These are phyloP conservation scores for Staphylotrichum longicolle DNA, from an alignment of 495 filamentous ascomycete species.

Conservation along the genomic window DNA sequence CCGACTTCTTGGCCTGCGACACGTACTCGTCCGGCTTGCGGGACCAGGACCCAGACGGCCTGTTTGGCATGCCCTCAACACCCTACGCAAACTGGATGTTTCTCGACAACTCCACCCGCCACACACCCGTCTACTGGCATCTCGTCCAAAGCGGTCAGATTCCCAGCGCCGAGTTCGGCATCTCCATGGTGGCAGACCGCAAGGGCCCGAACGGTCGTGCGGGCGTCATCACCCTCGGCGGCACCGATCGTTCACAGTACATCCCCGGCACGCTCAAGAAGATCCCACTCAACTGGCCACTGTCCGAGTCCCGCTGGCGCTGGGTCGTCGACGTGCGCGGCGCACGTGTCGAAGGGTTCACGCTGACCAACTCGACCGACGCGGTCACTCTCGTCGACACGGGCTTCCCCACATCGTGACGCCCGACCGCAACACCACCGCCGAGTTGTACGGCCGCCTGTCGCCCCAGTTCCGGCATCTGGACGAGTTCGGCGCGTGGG, in stretches of 20 bases:
- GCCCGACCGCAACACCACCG: constrained; percentile 25
- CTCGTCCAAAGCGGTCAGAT: constrained; percentile 25
- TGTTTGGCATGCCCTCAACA: constrained; percentile 32
- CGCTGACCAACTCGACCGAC: constrained; percentile 14
- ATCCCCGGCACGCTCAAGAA: constrained; percentile 20
- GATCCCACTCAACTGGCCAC: constrained; percentile 20
- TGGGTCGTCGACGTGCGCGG: constrained; percentile 25
- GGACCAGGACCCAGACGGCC: constrained; percentile 32
- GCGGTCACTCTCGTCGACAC: constrained; percentile 27
- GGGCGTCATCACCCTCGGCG: constrained; percentile 40
- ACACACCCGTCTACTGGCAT: constrained; percentile 13
- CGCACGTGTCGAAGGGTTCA: constrained; percentile 13
- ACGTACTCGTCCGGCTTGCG: constrained; percentile 25
- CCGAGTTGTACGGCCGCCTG: constrained; percentile 26
- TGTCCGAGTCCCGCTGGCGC: constrained; percentile 7
- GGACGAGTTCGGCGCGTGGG: constrained; percentile 27
- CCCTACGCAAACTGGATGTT: constrained; percentile 4
- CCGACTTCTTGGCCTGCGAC: constrained; percentile 29
- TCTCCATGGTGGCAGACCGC: constrained; percentile 24
- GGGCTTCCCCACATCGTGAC: constrained; percentile 26
- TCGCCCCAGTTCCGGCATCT: constrained; percentile 25
- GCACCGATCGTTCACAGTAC: constrained; percentile 31
- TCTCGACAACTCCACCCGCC: neutral
- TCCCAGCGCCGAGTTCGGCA: constrained; percentile 24
- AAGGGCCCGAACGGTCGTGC: constrained; percentile 12